phyloP scores from a whole-genome alignment of 371 early-diverging fungal species.

The Actinomucor elegans region DNA sequence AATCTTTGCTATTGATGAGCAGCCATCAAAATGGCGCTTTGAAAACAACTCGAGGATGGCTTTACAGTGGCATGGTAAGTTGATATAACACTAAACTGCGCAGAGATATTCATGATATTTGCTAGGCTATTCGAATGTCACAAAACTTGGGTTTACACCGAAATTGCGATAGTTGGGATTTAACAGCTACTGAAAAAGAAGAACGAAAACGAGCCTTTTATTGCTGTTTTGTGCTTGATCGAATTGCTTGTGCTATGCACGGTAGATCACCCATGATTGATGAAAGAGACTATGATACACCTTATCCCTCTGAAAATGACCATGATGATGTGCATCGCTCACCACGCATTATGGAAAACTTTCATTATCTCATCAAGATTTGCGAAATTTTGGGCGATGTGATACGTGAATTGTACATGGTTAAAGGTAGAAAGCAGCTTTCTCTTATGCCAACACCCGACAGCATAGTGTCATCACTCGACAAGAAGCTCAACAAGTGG shows the following conservation, averaged over 20 bases:
- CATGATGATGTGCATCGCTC: slow-evolving; percentile 27
- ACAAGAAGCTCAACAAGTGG: slow-evolving; percentile 53
- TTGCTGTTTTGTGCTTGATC: slow-evolving; percentile 63
- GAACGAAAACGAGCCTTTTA: slow-evolving; percentile 61
- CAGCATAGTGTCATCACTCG: slow-evolving; percentile 37
- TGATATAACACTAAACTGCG: background rate
- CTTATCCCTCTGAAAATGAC: slow-evolving; percentile 43
- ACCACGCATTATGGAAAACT: slow-evolving; percentile 45
- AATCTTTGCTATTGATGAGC: slow-evolving; percentile 42
- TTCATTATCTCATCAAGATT: slow-evolving; percentile 39
- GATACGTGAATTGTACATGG: slow-evolving; percentile 47
- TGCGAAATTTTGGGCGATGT: slow-evolving; percentile 45
- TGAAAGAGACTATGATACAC: slow-evolving; percentile 51
- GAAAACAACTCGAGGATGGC: slow-evolving; percentile 46
- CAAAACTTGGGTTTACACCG: slow-evolving; percentile 62
- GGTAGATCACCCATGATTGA: slow-evolving; percentile 51
- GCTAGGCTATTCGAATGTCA: slow-evolving; percentile 60
- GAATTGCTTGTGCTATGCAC: slow-evolving; percentile 52
- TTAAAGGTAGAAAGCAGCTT: slow-evolving; percentile 37
- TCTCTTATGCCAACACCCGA: slow-evolving; percentile 37
- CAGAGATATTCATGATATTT: background rate
- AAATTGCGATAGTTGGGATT: slow-evolving; percentile 54
- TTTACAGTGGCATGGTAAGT: slow-evolving; percentile 51
- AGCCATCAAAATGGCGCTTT: slow-evolving; percentile 51
- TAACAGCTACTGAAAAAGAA: slow-evolving; percentile 51